Base-by-base conservation (phyloP, 169 alveolate species). In the Pseudocohnilembus persalinus region DNA sequence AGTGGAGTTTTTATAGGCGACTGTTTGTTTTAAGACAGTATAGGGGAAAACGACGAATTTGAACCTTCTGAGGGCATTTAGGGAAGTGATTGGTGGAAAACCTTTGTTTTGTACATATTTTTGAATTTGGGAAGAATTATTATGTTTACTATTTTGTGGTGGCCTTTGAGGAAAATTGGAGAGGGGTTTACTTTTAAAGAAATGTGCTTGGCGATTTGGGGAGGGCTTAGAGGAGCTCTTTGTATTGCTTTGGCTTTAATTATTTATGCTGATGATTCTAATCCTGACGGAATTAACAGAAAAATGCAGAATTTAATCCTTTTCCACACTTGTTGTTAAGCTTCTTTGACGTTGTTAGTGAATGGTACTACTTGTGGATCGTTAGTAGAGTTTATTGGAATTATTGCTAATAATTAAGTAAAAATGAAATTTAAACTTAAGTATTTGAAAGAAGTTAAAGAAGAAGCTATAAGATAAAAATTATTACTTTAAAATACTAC, bases 191-290 rank as follows among this genome's bases (percentile, higher is more conserved):
- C 80, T 0, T 87, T 81, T 85, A 73, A 84, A n/a, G 85, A 89
- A 72, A 73, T 73, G 0, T 63, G 75, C 29, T 83, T 92, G 0
- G 88, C 84, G 4, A 80, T 85, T 0, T 89, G 78, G 64, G 91
- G 89, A n/a, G 93, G 93, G 24, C 83, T 92, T 30, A 83, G 93
- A 73, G 95, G 95, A 75, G 91, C 93, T 73, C 76, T 92, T 28
- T 85, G 87, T 28, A 31, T 87, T 63, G 81, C 91, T 24, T 82
- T 92, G 27, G 93, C 95, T 0, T 76, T 92, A 34, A 84, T 89
- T 35, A 92, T 89, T n/a, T 84, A 76, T 25, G 81, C 73, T 25
- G 92, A 86, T 75, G 81, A 74, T 15, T 77, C 76, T n/a, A 29
- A 83, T 29, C 34, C 76, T 6, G 31, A 73, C 82, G 26, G 74